Evolutionary conservation across 805 yeast species (phyloP).

Genomic region (Schwanniomyces polymorphus): DNA sequence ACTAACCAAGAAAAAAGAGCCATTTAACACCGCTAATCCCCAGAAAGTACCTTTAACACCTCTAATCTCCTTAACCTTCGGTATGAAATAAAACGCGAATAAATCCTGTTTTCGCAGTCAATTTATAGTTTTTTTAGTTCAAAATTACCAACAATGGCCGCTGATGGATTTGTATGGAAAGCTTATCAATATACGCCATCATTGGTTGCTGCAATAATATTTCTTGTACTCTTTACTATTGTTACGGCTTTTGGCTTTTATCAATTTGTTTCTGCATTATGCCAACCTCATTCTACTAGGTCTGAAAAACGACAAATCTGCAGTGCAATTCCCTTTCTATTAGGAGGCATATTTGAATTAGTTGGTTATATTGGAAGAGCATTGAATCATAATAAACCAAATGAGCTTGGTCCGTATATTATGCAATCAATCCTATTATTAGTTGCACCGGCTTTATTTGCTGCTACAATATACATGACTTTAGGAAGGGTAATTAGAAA

Average conservation of each 20-base stretch:
- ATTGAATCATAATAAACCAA: conserved; percentile 9
- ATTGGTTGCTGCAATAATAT: conserved; percentile 3
- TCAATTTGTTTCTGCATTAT: neutral
- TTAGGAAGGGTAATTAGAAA: conserved; percentile 21
- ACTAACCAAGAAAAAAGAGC: no score
- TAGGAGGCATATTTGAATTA: conserved; percentile 22
- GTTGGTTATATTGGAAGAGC: conserved; percentile 24
- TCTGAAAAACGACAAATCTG: neutral
- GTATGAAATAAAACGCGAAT: no score
- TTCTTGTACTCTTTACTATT: neutral
- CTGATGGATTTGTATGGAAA: neutral
- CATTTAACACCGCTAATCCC: no score
- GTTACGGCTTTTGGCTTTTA: neutral
- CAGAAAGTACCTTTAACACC: no score
- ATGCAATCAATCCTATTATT: conserved; percentile 22
- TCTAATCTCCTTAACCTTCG: no score
- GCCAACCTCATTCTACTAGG: neutral
- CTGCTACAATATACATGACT: conserved; percentile 30
- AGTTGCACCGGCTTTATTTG: conserved; percentile 28
- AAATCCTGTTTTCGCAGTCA: no score
- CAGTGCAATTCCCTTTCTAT: conserved; percentile 14
- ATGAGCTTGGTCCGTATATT: conserved; percentile 14
- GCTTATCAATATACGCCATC: conserved; percentile 5
- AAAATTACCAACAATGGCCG: neutral
- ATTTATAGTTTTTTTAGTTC: neutral